phyloP scores from a whole-genome alignment of 257 asterid species.

The Eucommia ulmoides region DNA sequence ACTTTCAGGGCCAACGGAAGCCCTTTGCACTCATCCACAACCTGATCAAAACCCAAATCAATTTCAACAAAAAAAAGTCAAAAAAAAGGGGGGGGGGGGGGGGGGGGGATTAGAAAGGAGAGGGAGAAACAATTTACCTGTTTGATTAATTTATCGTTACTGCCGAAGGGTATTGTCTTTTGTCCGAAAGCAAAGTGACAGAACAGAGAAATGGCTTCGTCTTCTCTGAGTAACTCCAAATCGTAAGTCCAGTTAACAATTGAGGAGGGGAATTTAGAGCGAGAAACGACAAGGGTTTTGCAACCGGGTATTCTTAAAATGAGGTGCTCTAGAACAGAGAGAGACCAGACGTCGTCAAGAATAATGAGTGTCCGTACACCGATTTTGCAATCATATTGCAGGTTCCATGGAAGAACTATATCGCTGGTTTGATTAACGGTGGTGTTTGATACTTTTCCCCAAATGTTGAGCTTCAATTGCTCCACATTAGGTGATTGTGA shows the following conservation, averaged over 20 bases:
- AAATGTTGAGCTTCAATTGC: constrained; percentile 44
- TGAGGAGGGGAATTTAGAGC: constrained; percentile 54
- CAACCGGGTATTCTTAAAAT: constrained; percentile 51
- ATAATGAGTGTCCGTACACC: constrained; percentile 34
- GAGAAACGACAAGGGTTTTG: constrained; percentile 69
- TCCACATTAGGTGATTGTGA: constrained; percentile 90
- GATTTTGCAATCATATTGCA: constrained; percentile 15
- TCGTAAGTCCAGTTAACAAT: constrained; percentile 47
- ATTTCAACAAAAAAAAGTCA: constrained; percentile 1
- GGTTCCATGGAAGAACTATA: constrained; percentile 25
- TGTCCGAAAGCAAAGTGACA: constrained; percentile 76
- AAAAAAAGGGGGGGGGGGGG: neutral
- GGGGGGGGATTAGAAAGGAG: neutral
- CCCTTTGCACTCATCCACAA: constrained; percentile 77
- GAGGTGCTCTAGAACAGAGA: constrained; percentile 55
- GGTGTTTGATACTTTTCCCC: constrained; percentile 50
- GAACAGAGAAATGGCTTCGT: constrained; percentile 65
- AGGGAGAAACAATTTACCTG: constrained; percentile 30
- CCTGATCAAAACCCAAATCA: constrained; percentile 20
- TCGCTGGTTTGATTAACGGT: constrained; percentile 7
- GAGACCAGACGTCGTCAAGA: constrained; percentile 89
- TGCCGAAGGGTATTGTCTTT: constrained; percentile 38
- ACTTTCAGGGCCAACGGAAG: constrained; percentile 92
- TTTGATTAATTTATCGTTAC: constrained; percentile 43
- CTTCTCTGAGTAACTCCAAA: constrained; percentile 58